Evolutionary conservation across 2,329 filamentous ascomycete species (phyloP).

Genomic region (Myotisia sp.): DNA sequence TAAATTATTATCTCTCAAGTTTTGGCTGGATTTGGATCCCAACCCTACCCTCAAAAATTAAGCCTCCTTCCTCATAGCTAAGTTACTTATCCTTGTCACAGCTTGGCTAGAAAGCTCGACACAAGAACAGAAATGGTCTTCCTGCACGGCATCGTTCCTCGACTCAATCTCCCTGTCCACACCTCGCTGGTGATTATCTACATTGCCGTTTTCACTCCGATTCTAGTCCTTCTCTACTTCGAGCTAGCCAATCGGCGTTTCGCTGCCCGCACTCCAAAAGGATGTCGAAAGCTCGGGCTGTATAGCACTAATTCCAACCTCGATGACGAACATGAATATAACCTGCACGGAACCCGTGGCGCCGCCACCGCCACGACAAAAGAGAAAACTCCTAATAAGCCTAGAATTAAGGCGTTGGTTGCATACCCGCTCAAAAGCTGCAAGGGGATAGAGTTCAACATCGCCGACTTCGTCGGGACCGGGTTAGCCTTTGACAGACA

Average conservation of each 20-base stretch:
- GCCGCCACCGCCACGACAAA: constrained; percentile 16
- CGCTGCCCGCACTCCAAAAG: constrained; percentile 24
- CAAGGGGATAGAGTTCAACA: constrained; percentile 55
- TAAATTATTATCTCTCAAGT: too few species aligned
- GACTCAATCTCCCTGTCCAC: constrained; percentile 9
- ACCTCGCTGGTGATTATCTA: constrained; percentile 10
- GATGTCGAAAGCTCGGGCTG: constrained; percentile 41
- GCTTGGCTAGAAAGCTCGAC: too few species aligned
- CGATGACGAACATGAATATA: constrained; percentile 42
- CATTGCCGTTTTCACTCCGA: constrained; percentile 9
- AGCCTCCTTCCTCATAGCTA: too few species aligned
- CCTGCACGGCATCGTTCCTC: constrained; percentile 9
- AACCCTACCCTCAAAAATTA: too few species aligned
- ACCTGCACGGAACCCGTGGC: constrained; percentile 25
- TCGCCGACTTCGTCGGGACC: constrained; percentile 48
- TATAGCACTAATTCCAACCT: constrained; percentile 36
- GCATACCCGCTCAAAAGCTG: constrained; percentile 79
- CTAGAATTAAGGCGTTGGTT: constrained; percentile 53
- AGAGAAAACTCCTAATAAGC: constrained; percentile 23
- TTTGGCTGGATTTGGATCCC: too few species aligned
- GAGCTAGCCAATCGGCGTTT: constrained; percentile 4
- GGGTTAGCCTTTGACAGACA: constrained; percentile 70
- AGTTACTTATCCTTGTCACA: too few species aligned
- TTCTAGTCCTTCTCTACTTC: constrained; percentile 8
- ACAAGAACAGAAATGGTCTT: constrained; percentile 17